phyloP scores from a whole-genome alignment of 768 basidiomycete genomes.

The Rubroboletus pulcherrimus region DNA sequence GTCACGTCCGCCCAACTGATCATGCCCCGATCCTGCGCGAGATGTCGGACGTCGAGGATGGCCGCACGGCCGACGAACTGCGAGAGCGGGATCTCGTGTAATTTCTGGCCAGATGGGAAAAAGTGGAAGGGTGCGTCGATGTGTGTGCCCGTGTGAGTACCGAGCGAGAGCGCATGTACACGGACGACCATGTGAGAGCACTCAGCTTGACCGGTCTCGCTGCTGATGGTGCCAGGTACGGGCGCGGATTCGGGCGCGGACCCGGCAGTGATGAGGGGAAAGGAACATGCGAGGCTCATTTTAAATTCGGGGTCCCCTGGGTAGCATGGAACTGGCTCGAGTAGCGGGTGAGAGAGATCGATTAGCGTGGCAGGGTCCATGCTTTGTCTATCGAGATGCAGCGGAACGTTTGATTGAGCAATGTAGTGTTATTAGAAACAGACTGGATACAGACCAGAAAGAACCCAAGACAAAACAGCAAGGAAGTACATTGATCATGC shows the following conservation, averaged over 20 bases:
- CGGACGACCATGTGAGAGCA: conserved; percentile 16
- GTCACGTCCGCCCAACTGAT: conserved; percentile 50
- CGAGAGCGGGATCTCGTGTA: conserved; percentile 55
- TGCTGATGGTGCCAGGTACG: conserved; percentile 15
- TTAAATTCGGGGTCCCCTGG: conserved; percentile 27
- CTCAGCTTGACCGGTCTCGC: neutral
- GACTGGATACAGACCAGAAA: neutral
- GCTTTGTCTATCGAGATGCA: neutral
- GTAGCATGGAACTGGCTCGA: conserved; percentile 23
- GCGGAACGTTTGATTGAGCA: neutral
- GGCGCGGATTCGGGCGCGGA: neutral
- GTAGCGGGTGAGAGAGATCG: conserved; percentile 28
- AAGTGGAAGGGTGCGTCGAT: conserved; percentile 79
- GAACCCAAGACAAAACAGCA: neutral
- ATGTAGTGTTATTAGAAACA: neutral
- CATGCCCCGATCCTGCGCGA: conserved; percentile 38
- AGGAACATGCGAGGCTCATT: conserved; percentile 20
- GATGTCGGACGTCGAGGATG: conserved; percentile 50
- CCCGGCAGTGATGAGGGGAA: conserved; percentile 3
- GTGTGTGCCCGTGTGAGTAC: conserved; percentile 77
- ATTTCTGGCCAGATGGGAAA: conserved; percentile 49
- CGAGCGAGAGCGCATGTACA: conserved; percentile 43
- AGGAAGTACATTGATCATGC: neutral
- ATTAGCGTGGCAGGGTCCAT: conserved; percentile 19
- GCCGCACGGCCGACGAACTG: conserved; percentile 53